Conservation (phyloP, 345 rosid species). For the Acer negundo region DNA sequence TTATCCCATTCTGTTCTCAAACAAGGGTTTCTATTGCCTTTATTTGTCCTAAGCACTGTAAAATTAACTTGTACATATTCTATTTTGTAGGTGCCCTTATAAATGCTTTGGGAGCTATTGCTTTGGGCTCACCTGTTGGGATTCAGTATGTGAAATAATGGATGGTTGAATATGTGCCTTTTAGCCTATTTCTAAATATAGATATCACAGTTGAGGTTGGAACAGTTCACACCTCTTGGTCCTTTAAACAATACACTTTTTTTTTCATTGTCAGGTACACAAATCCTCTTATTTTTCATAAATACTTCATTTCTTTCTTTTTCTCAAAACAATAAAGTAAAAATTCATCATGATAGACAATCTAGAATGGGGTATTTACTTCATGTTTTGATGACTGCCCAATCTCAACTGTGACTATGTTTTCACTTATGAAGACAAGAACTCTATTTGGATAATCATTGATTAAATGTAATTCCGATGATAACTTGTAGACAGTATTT, state of each 20-base stretch:
- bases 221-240: slow-evolving; percentile 7
- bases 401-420: slow-evolving; percentile 29
- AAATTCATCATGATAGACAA: not conserved
- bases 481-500: not conserved
- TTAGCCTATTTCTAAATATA: slow-evolving; percentile 19
- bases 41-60: not conserved
- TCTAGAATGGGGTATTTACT: not conserved
- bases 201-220: slow-evolving; percentile 29
- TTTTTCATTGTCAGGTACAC: slow-evolving; percentile 12
- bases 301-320: not conserved
- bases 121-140: slow-evolving; percentile 85
- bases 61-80: not conserved
- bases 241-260: slow-evolving; percentile 7
- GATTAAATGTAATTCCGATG: not conserved
- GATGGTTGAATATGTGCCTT: slow-evolving; percentile 3
- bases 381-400: slow-evolving; percentile 14
- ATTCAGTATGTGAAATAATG: slow-evolving; percentile 51
- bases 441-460: not conserved
- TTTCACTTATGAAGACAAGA: slow-evolving; percentile 19
- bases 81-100: slow-evolving; percentile 60
- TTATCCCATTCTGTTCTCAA: not conserved
- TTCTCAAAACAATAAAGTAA: not conserved
- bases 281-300: not conserved
- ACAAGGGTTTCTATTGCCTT: not conserved
- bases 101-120: slow-evolving; percentile 78